phyloP scores from a whole-genome alignment of 768 basidiomycete species.

The Xerocomellus chrysenteron region DNA sequence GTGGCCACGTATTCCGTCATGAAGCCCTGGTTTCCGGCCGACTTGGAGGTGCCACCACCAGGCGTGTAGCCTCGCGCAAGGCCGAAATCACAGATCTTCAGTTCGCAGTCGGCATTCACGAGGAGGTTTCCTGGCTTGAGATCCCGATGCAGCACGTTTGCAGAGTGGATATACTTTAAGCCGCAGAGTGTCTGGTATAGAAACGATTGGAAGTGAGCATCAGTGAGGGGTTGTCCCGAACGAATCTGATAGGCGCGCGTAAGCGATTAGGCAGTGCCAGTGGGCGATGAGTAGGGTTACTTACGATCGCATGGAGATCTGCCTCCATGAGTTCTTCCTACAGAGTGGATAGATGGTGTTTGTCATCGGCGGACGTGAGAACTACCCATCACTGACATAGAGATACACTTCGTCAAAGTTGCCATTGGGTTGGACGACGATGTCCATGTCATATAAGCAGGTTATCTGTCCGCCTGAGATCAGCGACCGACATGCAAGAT shows the following conservation, averaged over 20 bases:
- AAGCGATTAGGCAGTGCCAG: neutral
- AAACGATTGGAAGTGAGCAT: slow-evolving; percentile 94
- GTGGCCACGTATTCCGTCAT: slow-evolving; percentile 99
- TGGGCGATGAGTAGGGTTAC: slow-evolving; percentile 19
- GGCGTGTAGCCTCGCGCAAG: slow-evolving; percentile 93
- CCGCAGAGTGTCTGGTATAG: slow-evolving; percentile 98
- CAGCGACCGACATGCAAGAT: neutral
- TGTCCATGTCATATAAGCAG: slow-evolving; percentile 97
- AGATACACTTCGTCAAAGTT: slow-evolving; percentile 97
- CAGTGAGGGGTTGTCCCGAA: slow-evolving; percentile 84
- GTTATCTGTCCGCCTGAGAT: slow-evolving; percentile 64
- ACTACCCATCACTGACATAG: slow-evolving; percentile 53
- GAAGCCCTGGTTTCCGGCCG: slow-evolving; percentile 85
- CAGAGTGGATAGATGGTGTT: slow-evolving; percentile 1
- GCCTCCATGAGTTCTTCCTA: slow-evolving; percentile 99
- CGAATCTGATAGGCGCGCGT: slow-evolving; percentile 53
- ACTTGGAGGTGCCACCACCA: slow-evolving; percentile 68
- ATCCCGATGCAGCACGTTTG: slow-evolving; percentile 96
- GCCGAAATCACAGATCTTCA: slow-evolving; percentile 99
- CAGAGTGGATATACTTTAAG: slow-evolving; percentile 96
- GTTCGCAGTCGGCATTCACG: slow-evolving; percentile 97
- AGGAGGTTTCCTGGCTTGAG: slow-evolving; percentile 93
- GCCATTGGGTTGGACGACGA: slow-evolving; percentile 87
- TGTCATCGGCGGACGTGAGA: slow-evolving; percentile 1
- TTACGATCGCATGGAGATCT: slow-evolving; percentile 96